These are phyloP conservation scores for Salix suchowensis DNA, from an alignment of 345 rosid genomes.

Conservation along the genomic window DNA sequence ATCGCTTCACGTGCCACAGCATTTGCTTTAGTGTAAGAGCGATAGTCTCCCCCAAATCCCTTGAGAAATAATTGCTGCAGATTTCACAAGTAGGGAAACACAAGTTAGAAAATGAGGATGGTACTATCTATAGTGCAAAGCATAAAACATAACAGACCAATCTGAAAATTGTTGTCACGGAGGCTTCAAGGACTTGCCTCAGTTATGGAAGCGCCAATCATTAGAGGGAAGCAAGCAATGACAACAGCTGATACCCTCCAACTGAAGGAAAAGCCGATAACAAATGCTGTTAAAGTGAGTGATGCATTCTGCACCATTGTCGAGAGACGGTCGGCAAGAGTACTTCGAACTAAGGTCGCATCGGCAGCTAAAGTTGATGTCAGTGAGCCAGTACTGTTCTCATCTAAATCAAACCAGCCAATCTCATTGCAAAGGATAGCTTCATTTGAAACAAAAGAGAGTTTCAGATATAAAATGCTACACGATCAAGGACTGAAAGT, in stretches of 20 bases:
- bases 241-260: slow-evolving; percentile 86
- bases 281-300: slow-evolving; percentile 69
- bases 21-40: slow-evolving; percentile 57
- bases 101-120: background rate
- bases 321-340: slow-evolving; percentile 78
- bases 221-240: slow-evolving; percentile 68
- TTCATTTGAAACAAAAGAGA: slow-evolving; percentile 30
- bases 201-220: slow-evolving; percentile 66
- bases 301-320: slow-evolving; percentile 73
- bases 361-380: slow-evolving; percentile 70
- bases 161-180: too few species aligned
- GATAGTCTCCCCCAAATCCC: slow-evolving; percentile 77
- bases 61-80: slow-evolving; percentile 68
- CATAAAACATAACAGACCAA: too few species aligned
- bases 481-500: background rate
- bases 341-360: slow-evolving; percentile 70
- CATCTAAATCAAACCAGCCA: slow-evolving; percentile 86
- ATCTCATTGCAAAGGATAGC: slow-evolving; percentile 79
- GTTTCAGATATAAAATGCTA: background rate
- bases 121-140: too few species aligned
- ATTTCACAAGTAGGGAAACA: background rate
- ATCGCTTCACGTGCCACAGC: slow-evolving; percentile 72
- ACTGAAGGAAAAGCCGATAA: slow-evolving; percentile 52
- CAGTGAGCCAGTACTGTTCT: slow-evolving; percentile 62
- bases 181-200: slow-evolving; percentile 44